Conservation (phyloP, 371 early-diverging fungal genomes). For the Mucor indicus region DNA sequence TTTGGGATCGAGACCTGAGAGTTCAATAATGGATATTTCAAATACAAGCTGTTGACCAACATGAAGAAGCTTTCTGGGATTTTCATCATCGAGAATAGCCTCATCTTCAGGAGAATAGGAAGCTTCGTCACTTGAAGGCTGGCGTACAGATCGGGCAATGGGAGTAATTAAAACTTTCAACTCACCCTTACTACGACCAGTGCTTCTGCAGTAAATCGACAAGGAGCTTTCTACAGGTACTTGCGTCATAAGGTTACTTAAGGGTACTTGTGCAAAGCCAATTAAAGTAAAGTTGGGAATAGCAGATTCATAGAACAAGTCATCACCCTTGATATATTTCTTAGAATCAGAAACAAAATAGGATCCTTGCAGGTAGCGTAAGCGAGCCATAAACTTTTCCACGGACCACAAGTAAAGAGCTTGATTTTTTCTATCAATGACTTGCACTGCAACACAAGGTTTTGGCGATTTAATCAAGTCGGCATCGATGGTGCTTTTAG, state of each 20-base stretch:
- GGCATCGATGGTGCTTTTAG: conserved; percentile 56
- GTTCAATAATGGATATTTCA: conserved; percentile 66
- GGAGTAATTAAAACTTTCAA: conserved; percentile 47
- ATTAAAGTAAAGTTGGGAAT: conserved; percentile 64
- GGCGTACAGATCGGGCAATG: conserved; percentile 32
- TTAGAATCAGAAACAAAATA: conserved; percentile 75
- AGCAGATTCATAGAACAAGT: conserved; percentile 73
- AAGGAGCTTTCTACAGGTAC: conserved; percentile 47
- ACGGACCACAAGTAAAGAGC: conserved; percentile 77
- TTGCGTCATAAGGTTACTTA: conserved; percentile 50
- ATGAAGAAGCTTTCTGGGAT: conserved; percentile 9
- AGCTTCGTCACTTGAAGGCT: conserved; percentile 10
- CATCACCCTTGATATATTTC: conserved; percentile 67
- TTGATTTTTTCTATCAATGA: conserved; percentile 70
- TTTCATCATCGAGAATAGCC: conserved; percentile 4
- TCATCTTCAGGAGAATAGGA: conserved; percentile 5
- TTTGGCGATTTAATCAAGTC: conserved; percentile 45
- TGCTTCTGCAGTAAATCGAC: conserved; percentile 56
- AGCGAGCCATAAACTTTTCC: conserved; percentile 59
- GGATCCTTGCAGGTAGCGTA: conserved; percentile 77
- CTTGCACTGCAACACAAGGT: conserved; percentile 68
- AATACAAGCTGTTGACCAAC: conserved; percentile 64
- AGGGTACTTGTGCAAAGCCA: conserved; percentile 54
- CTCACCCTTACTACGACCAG: conserved; percentile 53
- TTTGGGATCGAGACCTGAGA: conserved; percentile 67